Evolutionary conservation across 495 filamentous ascomycete species (phyloP).

Genomic region (Lichina pygmaea): DNA sequence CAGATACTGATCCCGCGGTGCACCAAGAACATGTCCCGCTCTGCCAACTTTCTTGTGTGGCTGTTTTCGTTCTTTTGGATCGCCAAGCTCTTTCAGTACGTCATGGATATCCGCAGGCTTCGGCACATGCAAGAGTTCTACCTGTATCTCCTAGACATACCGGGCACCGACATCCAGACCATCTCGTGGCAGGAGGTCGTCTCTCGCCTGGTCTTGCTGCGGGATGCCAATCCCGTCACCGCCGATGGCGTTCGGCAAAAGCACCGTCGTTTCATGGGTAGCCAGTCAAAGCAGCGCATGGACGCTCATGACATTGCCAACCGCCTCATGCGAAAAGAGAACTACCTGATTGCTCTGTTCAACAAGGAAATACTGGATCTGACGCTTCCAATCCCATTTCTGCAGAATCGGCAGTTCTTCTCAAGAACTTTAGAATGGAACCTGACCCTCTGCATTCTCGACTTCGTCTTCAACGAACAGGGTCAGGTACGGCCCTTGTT

Average conservation of each 20-base stretch:
- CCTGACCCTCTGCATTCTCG: slow-evolving; percentile 63
- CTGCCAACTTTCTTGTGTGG: slow-evolving; percentile 59
- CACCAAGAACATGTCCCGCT: slow-evolving; percentile 45
- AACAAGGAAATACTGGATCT: slow-evolving; percentile 89
- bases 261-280: slow-evolving; percentile 43
- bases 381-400: slow-evolving; percentile 59
- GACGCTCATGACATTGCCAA: slow-evolving; percentile 96
- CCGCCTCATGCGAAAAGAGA: slow-evolving; percentile 83
- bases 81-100: slow-evolving; percentile 43
- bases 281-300: slow-evolving; percentile 78
- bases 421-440: slow-evolving; percentile 72
- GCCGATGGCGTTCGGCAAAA: slow-evolving; percentile 33
- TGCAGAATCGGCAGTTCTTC: slow-evolving; percentile 51
- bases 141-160: slow-evolving; percentile 56
- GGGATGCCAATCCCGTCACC: slow-evolving; percentile 69
- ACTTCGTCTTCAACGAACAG: slow-evolving; percentile 75
- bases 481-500: slow-evolving; percentile 65
- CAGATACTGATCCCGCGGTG: slow-evolving; percentile 63
- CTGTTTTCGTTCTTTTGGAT: slow-evolving; percentile 73
- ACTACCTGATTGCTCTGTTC: slow-evolving; percentile 84
- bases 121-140: slow-evolving; percentile 73
- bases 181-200: slow-evolving; percentile 92
- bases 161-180: slow-evolving; percentile 82
- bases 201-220: slow-evolving; percentile 56
- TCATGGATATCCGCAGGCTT: slow-evolving; percentile 51